Base-by-base conservation (phyloP, 164 flowering plant genomes). In the Euptelea pleiosperma region DNA sequence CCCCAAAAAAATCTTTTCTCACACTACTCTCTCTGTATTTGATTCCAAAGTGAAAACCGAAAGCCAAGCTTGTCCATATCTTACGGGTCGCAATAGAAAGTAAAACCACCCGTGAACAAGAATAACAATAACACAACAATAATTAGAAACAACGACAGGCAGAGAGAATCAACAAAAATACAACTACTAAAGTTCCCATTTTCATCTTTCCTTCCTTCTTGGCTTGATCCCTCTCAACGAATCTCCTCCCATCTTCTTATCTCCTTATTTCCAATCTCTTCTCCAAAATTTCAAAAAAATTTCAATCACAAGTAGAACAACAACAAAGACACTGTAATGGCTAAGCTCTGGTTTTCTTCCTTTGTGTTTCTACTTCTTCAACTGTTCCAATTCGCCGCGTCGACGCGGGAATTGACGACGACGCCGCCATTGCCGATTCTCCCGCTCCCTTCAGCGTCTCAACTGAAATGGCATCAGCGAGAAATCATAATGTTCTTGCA, bases 401-500 rank as follows among this genome's bases (percentile, higher is more conserved):
- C 74, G 37, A 61, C 9, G 19, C 8, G 26, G 9, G 56, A 48
- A 30, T 14, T 36, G 1, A 33, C 59, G 1, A 60, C 70, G 2
- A 66, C 91, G 12, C 97, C 96, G 5, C 98, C 98, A 21, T 61
- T 93, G 61, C 98, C 98, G 2, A 29, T 89, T 37, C 87, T 81
- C 0, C 97, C 97, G 0, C 75, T 90, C 0, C 98, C 98, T 0
- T 60, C 89, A 11, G 74, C 63, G 36, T 66, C 96, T 40, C 98
- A 87, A 50, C 58, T 93, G 2, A 75, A 84, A 90, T 90, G 98
- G 98, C 98, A 93, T 40, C 87, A 77, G 41, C 70, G 92, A 40
- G 98, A 92, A 51, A 25, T 89, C 58, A 74, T 87, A 16, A 87
- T 92, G 91, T 89, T 92, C 82, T 70, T 79, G 48, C 98, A 92